Percentiles rank a stretch among this genome's conserved stretches.
Conservation (phyloP, 176 grass and related monocot species). For the Rhynchospora pubera region DNA sequence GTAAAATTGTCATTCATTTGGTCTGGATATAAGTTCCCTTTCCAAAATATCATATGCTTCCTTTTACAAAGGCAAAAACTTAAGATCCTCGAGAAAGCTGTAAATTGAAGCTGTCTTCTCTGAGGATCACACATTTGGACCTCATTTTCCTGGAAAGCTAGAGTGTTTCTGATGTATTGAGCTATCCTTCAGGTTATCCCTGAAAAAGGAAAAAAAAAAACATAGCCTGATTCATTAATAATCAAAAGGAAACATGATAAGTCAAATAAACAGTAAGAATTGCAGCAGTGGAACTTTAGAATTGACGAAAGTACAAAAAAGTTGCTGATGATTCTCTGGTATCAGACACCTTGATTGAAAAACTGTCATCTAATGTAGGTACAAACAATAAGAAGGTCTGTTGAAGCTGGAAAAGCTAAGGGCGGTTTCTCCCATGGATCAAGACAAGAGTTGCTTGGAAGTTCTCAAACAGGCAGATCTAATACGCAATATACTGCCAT, state of each 20-base stretch:
- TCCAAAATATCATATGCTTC: background rate
- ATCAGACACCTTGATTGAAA: background rate
- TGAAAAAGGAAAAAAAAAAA: background rate
- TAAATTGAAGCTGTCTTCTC: background rate
- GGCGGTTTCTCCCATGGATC: conserved; percentile 24
- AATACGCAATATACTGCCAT: conserved; percentile 38
- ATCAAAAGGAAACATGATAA: background rate
- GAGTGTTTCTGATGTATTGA: too few species aligned
- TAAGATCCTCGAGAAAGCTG: background rate
- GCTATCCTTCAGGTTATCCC: background rate
- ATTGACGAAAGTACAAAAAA: background rate
- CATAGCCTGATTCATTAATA: background rate
- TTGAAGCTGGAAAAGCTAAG: conserved; percentile 64
- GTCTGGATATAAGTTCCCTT: background rate
- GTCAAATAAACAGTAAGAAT: background rate
- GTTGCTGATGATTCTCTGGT: background rate
- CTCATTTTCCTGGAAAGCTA: too few species aligned
- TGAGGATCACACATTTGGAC: background rate
- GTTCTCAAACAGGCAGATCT: conserved; percentile 47
- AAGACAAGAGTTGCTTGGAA: conserved; percentile 45
- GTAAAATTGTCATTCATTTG: conserved; percentile 23
- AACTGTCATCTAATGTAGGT: conserved; percentile 38
- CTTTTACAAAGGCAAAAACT: background rate
- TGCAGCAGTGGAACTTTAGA: background rate
- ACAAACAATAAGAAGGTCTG: conserved; percentile 41